phyloP scores from a whole-genome alignment of 495 filamentous ascomycete genomes.

The Glonium stellatum region DNA sequence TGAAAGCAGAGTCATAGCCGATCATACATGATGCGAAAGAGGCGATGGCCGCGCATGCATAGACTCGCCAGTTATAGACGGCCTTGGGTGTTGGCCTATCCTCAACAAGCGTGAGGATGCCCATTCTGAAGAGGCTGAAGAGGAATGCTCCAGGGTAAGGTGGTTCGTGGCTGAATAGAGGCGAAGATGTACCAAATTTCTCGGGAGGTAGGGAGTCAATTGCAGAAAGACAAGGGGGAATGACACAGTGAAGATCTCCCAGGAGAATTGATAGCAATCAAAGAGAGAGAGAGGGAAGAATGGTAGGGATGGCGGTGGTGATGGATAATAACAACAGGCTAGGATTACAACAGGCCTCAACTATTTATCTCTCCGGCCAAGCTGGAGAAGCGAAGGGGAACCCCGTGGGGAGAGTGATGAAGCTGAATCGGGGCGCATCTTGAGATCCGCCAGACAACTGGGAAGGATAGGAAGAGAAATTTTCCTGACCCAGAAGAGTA shows the following conservation, averaged over 20 bases:
- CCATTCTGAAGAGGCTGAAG: slow-evolving; percentile 42
- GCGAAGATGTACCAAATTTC: background rate
- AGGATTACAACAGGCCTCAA: slow-evolving; percentile 8
- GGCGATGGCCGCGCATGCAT: slow-evolving; percentile 53
- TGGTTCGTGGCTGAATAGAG: background rate
- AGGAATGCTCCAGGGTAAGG: background rate
- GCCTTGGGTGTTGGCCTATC: slow-evolving; percentile 56
- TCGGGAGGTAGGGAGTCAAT: background rate
- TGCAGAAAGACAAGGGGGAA: background rate
- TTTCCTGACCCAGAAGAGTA: slow-evolving; percentile 1
- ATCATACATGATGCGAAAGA: slow-evolving; percentile 67
- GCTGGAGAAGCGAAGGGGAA: slow-evolving; percentile 4
- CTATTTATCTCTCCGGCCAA: slow-evolving; percentile 16
- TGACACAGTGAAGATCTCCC: slow-evolving; percentile 1
- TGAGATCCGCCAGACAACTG: background rate
- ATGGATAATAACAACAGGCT: background rate
- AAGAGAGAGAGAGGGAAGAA: background rate
- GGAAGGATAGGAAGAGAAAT: slow-evolving; percentile 1
- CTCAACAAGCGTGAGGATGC: slow-evolving; percentile 53
- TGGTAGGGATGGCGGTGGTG: background rate
- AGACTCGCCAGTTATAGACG: slow-evolving; percentile 74
- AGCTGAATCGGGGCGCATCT: background rate
- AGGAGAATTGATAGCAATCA: background rate
- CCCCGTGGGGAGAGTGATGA: slow-evolving; percentile 15
- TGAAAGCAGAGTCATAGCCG: slow-evolving; percentile 40